Evolutionary conservation across 352 stramenopile species (phyloP), one percentile per base, ranked within the genome.

Genomic region (Lagenidium giganteum): DNA sequence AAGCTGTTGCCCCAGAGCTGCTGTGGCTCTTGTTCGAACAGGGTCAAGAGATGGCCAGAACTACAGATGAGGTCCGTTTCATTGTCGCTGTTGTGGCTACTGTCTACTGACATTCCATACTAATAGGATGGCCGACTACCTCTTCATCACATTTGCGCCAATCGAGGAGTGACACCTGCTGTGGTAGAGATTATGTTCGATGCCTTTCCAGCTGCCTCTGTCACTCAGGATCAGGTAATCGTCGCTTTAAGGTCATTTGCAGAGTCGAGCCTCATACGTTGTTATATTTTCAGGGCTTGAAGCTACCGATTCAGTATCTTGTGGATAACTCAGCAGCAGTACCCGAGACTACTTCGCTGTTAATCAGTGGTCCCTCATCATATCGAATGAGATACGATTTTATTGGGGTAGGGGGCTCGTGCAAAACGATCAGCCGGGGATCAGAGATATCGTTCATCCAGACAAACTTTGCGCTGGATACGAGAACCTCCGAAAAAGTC

Each of bases 21-120:
- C 36, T 87, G 4, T 89, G 76, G 76, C 56, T 87, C 11, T 83
- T 89, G 29, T 78, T 86, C 23, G 76, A 87, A 47, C 71, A 70
- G 20, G 69, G 56, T 1, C 57, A 65, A 21, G 68, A 78, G 8
- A 48, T 88, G 12, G 64, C 12, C 61, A 85, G 26, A 51, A 76
- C 20, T 72, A 88, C 31, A 59, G 66, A 44, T 72, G 86, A 52
- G 9, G 17, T 5, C 3, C 11, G 7, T 21, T 12, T 11, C 18
- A 14, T 44, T 20, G 4, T 30, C 5, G 18, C 3, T 14, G 24
- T 8, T 27, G 24, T 11, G 8, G n/a, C 11, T 35, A 8, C 27
- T 16, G 23, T 22, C 20, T 23, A n/a, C 5, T 23, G 6, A 11
- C 22, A n/a, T 4, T 28, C 3, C 12, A 29, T 2, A 14, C 7